Evolutionary conservation across 345 rosid genomes (phyloP).

Genomic region (Boechera divaricarpa): DNA sequence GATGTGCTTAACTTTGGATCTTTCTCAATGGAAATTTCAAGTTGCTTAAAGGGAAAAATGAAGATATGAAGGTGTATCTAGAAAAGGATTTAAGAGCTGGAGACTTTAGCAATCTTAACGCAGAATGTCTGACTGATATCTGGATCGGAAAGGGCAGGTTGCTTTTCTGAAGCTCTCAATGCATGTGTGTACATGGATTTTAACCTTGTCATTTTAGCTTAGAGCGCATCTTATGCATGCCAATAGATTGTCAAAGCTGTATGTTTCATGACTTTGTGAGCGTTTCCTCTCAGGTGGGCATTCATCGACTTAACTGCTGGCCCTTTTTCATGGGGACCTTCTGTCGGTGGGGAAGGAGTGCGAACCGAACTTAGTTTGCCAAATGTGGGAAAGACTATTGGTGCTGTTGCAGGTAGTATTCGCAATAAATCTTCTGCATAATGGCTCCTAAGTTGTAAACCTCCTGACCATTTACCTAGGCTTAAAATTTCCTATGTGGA

Average conservation of each 20-base stretch:
- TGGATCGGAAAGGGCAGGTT: slow-evolving; percentile 99
- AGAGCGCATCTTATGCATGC: slow-evolving; percentile 24
- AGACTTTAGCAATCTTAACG: slow-evolving; percentile 56
- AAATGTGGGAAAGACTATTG: slow-evolving; percentile 91
- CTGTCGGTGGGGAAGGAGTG: slow-evolving; percentile 99
- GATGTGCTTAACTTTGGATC: slow-evolving; percentile 32
- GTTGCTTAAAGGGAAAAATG: slow-evolving; percentile 75
- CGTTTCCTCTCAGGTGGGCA: slow-evolving; percentile 75
- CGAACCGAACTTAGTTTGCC: slow-evolving; percentile 89
- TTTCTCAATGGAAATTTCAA: slow-evolving; percentile 44
- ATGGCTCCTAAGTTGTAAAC: slow-evolving; percentile 16
- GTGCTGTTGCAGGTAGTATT: slow-evolving; percentile 87
- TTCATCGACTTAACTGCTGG: slow-evolving; percentile 94
- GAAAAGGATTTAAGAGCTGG: slow-evolving; percentile 72
- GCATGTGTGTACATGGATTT: slow-evolving; percentile 37
- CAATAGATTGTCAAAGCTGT: slow-evolving; percentile 4
- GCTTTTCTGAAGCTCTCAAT: slow-evolving; percentile 47
- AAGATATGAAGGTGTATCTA: slow-evolving; percentile 67
- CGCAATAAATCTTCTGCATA: slow-evolving; percentile 13
- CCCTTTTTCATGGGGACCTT: slow-evolving; percentile 99
- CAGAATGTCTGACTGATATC: slow-evolving; percentile 89
- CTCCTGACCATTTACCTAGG: slow-evolving; percentile 3
- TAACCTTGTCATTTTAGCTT: slow-evolving; percentile 36
- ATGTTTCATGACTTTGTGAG: slow-evolving; percentile 33
- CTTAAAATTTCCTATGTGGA: neutral